Conservation (phyloP, 768 basidiomycete genomes). For the Auriscalpium vulgare region DNA sequence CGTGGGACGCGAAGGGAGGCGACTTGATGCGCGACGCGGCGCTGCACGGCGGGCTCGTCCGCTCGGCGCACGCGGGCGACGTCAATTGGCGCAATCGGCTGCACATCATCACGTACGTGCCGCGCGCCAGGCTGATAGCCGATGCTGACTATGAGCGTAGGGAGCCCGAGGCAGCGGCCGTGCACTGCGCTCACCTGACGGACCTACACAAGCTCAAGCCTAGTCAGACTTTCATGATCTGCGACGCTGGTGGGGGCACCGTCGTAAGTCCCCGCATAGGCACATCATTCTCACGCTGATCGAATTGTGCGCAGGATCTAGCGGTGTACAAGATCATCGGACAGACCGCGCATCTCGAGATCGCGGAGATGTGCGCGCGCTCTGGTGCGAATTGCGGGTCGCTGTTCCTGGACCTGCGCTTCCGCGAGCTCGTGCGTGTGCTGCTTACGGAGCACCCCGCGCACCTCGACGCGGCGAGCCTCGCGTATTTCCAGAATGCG, state of each 20-base stretch:
- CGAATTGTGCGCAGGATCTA: slow-evolving; percentile 27
- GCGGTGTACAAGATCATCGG: slow-evolving; percentile 63
- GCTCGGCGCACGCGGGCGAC: slow-evolving; percentile 62
- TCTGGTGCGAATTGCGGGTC: slow-evolving; percentile 86
- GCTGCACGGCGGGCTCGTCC: slow-evolving; percentile 73
- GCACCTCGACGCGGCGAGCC: slow-evolving; percentile 72
- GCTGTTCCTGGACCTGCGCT: slow-evolving; percentile 81
- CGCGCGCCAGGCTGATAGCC: slow-evolving; percentile 1
- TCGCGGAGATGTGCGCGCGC: slow-evolving; percentile 84
- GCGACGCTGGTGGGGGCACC: slow-evolving; percentile 53
- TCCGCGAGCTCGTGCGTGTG: slow-evolving; percentile 71
- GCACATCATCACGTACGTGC: slow-evolving; percentile 65
- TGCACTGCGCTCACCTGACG: slow-evolving; percentile 79
- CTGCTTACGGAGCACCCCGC: slow-evolving; percentile 78
- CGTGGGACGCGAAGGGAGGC: slow-evolving; percentile 84
- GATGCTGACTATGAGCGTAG: slow-evolving; percentile 21
- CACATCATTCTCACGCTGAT: slow-evolving; percentile 1
- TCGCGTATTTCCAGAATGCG: slow-evolving; percentile 84
- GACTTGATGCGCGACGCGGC: slow-evolving; percentile 83
- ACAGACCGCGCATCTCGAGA: slow-evolving; percentile 73
- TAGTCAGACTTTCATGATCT: slow-evolving; percentile 85
- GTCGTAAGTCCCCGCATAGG: slow-evolving; percentile 3
- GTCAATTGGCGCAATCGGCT: slow-evolving; percentile 72
- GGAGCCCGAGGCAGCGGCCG: slow-evolving; percentile 81
- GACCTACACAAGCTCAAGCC: slow-evolving; percentile 72